Evolutionary conservation across 495 filamentous ascomycete species (phyloP), one percentile per base, ranked within the genome.

Genomic region (Eremomyces bilateralis): DNA sequence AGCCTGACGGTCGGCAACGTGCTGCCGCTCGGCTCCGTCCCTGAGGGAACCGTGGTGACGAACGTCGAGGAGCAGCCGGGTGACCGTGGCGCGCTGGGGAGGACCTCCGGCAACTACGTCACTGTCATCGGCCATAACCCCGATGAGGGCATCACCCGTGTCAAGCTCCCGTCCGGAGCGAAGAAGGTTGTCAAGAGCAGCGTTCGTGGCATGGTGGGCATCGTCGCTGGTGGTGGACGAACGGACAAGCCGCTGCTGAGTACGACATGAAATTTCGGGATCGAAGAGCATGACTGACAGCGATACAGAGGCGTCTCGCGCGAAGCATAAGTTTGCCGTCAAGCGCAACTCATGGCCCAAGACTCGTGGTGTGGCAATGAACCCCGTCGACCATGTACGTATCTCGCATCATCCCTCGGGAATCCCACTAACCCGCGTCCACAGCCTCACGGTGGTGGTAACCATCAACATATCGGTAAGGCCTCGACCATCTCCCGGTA

Each of bases 291-390:
- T 3, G 30, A 29, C 11, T 44, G 18, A 41, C 17, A 39, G 29
- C n/a, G 3, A 29, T 17, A 59, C 63, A 73, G 70, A 95, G 81
- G 85, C 85, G 46, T 93, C 84, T 44, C 80, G 85, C 53, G 85
- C 85, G 53, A 93, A 88, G 79, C 81, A 92, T 60, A 95, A 97
- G 78, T 95, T 91, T 68, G 81, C 80, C 46, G 88, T 91, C 65
- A 99, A 99, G 81, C 79, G 90, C 57, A 95, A 95, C 80, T 80
- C 71, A 52, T 95, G 90, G 88, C 88, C 90, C 60, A 95, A 90
- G 79, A 99, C 88, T 71, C 84, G 88, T 82, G 88, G 88, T 90
- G 88, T 99, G 71, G 88, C 88, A 60, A 99, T 99, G 88, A 99
- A 99, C 66, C 88, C 88, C 45, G 88, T 97, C 49, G 88, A 97